A percentile compares a stretch with the other conserved stretches of the same genome.
Evolutionary conservation across 495 filamentous ascomycete species (phyloP).

Genomic region (Bacidia rubella): DNA sequence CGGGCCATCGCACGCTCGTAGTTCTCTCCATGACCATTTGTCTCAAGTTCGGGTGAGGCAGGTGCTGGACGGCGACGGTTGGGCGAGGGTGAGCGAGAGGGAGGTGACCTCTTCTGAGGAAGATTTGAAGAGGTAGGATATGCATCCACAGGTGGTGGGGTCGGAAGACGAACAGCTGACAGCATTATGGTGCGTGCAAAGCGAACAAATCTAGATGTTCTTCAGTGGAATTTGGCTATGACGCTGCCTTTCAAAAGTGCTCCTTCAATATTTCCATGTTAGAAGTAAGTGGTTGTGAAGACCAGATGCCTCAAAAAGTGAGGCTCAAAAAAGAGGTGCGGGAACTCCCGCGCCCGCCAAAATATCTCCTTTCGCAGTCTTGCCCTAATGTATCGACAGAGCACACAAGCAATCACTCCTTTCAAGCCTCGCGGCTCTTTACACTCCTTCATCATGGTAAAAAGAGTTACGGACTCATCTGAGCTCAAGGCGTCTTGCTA

Average conservation of each 20-base stretch:
- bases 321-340: too few species aligned
- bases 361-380: too few species aligned
- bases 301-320: too few species aligned
- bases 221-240: too few species aligned
- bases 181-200: slow-evolving; percentile 31
- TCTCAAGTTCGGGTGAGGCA: neutral
- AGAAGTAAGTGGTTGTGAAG: too few species aligned
- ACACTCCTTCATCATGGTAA: slow-evolving; percentile 15
- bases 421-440: too few species aligned
- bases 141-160: slow-evolving; percentile 44
- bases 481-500: neutral
- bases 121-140: slow-evolving; percentile 32
- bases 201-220: too few species aligned
- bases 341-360: too few species aligned
- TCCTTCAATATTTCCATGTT: too few species aligned
- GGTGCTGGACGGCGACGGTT: slow-evolving; percentile 47
- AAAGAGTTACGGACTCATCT: neutral
- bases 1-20: slow-evolving; percentile 19
- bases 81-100: slow-evolving; percentile 50
- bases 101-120: slow-evolving; percentile 48
- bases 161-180: slow-evolving; percentile 55
- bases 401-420: too few species aligned
- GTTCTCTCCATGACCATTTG: slow-evolving; percentile 2
- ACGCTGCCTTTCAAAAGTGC: too few species aligned
- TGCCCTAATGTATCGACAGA: too few species aligned